These are phyloP conservation scores for Jamesozyma gamospora DNA, from an alignment of 805 yeast species.

Conservation along the genomic window DNA sequence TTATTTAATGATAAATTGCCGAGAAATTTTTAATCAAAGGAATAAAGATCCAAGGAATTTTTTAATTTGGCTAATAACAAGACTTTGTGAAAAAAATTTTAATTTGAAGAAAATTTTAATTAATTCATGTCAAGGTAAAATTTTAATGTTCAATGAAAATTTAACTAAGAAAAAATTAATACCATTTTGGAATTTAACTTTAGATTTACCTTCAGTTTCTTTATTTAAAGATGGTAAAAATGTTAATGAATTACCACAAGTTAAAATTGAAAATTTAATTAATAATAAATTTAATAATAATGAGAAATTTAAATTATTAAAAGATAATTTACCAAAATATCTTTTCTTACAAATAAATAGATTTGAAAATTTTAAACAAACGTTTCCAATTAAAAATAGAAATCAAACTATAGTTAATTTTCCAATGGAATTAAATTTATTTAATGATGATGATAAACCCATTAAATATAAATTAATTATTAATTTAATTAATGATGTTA, in stretches of 20 bases:
- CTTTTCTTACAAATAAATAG: constrained; percentile 52
- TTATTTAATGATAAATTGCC: constrained; percentile 35
- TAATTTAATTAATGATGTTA: constrained; percentile 36
- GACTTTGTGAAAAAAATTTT: constrained; percentile 28
- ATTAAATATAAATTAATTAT: constrained; percentile 36
- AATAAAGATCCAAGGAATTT: constrained; percentile 44
- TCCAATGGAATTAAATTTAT: constrained; percentile 32
- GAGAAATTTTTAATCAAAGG: constrained; percentile 29
- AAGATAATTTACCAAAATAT: constrained; percentile 40
- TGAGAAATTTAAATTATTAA: constrained; percentile 24
- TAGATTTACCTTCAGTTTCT: constrained; percentile 53
- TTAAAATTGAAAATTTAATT: constrained; percentile 37
- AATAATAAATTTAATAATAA: constrained; percentile 27
- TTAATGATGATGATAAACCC: constrained; percentile 7
- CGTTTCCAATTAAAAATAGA: constrained; percentile 31
- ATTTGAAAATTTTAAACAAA: constrained; percentile 25
- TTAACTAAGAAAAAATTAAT: constrained; percentile 6
- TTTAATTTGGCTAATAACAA: constrained; percentile 50
- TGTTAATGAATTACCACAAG: constrained; percentile 43
- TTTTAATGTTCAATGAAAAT: constrained; percentile 23
- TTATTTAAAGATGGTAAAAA: constrained; percentile 42
- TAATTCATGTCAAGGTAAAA: constrained; percentile 43
- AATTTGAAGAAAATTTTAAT: constrained; percentile 25
- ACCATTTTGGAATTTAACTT: constrained; percentile 32
- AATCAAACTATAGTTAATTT: constrained; percentile 59